A percentile compares a stretch with the other conserved stretches of the same genome.
These are phyloP conservation scores for Pichia sp. DNA, from an alignment of 1,139 yeast species.

Conservation along the genomic window DNA sequence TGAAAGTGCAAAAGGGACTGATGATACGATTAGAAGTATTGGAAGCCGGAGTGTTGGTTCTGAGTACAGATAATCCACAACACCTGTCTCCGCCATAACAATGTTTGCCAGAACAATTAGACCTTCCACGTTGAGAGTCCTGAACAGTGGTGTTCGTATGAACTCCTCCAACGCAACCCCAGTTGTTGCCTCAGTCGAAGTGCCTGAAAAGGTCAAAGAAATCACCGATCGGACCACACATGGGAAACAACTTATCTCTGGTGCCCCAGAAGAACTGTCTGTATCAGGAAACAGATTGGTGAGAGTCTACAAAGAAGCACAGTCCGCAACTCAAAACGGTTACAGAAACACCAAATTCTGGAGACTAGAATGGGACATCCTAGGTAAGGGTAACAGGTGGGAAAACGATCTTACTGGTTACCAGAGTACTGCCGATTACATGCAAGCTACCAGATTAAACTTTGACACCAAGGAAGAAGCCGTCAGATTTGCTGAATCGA, in stretches of 20 bases:
- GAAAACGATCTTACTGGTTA: constrained; percentile 87
- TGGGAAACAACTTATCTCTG: constrained; percentile 63
- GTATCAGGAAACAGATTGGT: constrained; percentile 55
- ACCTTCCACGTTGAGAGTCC: constrained; percentile 2
- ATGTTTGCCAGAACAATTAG: constrained; percentile 14
- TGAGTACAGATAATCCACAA: background rate
- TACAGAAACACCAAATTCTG: constrained; percentile 51
- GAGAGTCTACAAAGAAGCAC: constrained; percentile 72
- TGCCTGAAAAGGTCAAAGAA: constrained; percentile 20
- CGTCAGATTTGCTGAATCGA: constrained; percentile 72
- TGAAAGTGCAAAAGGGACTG: background rate
- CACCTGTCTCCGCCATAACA: background rate
- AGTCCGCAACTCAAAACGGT: constrained; percentile 82
- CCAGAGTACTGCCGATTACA: constrained; percentile 74
- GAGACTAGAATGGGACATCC: constrained; percentile 83
- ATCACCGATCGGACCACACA: constrained; percentile 26
- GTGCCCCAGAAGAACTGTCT: constrained; percentile 70
- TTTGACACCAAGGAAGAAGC: constrained; percentile 78
- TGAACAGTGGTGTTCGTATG: constrained; percentile 10
- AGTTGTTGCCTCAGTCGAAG: constrained; percentile 17
- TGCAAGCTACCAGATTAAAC: constrained; percentile 81
- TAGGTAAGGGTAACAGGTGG: constrained; percentile 79
- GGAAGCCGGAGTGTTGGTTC: too few relatives aligned
- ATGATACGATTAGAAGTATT: background rate
- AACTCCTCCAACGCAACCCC: constrained; percentile 16